These are phyloP conservation scores for Candida multigemmis DNA, from an alignment of 805 yeast genomes.

Conservation along the genomic window DNA sequence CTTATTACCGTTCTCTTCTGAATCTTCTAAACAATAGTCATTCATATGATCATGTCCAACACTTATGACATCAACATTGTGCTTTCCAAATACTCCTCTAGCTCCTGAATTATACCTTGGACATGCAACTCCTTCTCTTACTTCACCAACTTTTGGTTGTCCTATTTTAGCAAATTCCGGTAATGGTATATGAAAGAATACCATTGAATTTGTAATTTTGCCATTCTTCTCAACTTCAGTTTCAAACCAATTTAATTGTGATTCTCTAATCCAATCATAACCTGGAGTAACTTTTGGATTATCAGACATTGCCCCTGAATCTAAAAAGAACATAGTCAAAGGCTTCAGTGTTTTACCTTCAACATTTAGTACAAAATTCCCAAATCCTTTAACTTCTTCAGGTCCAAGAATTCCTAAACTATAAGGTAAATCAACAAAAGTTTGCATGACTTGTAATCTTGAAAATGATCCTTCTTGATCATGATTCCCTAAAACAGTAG, in stretches of 20 bases:
- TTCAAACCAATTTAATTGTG: constrained; percentile 54
- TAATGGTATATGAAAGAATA: constrained; percentile 89
- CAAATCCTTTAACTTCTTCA: constrained; percentile 63
- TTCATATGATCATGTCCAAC: constrained; percentile 97
- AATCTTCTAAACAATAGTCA: constrained; percentile 72
- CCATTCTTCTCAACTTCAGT: constrained; percentile 23
- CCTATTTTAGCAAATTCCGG: constrained; percentile 63
- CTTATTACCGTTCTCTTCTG: constrained; percentile 10
- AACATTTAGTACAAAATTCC: constrained; percentile 63
- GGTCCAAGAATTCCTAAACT: constrained; percentile 60
- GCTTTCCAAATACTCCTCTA: constrained; percentile 43
- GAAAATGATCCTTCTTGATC: constrained; percentile 77
- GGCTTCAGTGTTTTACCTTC: constrained; percentile 33
- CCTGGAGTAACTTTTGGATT: constrained; percentile 64
- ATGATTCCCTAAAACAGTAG: constrained; percentile 85
- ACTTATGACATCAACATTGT: constrained; percentile 66
- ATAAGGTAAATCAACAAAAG: constrained; percentile 55
- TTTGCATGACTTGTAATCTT: constrained; percentile 51
- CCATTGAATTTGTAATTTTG: constrained; percentile 58
- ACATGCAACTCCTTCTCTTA: constrained; percentile 70
- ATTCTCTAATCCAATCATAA: constrained; percentile 76
- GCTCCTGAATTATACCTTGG: constrained; percentile 66
- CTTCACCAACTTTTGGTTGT: constrained; percentile 48
- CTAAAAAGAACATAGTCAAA: constrained; percentile 65
- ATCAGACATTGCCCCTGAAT: constrained; percentile 70